Evolutionary conservation across 2,329 filamentous ascomycete genomes (phyloP).

Genomic region (Rhynchosporium graminicola): DNA sequence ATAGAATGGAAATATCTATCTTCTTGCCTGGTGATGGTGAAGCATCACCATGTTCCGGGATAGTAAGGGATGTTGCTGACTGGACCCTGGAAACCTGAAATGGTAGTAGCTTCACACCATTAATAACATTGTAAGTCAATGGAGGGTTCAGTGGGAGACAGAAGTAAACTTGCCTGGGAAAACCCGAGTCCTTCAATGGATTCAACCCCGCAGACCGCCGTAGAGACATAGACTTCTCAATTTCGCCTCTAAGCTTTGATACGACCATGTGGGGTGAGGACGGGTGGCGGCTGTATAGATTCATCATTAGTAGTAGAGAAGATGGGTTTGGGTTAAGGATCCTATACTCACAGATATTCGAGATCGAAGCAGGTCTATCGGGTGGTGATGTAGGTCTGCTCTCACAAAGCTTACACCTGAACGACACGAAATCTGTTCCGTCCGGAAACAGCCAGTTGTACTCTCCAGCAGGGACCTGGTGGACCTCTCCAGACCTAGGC

Average conservation of each 20-base stretch:
- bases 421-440: constrained; percentile 2
- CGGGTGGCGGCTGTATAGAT: not conserved
- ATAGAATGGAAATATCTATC: not conserved
- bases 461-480: not conserved
- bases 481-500: not conserved
- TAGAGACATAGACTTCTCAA: not conserved
- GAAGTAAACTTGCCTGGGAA: no score
- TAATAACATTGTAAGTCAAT: not conserved
- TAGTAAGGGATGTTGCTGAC: not conserved
- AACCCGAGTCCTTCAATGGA: no score
- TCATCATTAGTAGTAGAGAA: not conserved
- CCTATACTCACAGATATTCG: not conserved
- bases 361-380: not conserved
- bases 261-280: not conserved
- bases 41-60: not conserved
- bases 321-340: not conserved
- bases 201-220: no score
- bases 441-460: constrained; percentile 9
- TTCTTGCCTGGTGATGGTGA: not conserved
- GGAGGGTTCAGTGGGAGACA: not conserved
- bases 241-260: not conserved
- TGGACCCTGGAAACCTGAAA: not conserved
- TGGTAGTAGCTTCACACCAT: not conserved
- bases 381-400: not conserved
- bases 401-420: constrained; percentile 6